Conservation (phyloP, 148 eudicot species). For the Linanthus parryae region DNA sequence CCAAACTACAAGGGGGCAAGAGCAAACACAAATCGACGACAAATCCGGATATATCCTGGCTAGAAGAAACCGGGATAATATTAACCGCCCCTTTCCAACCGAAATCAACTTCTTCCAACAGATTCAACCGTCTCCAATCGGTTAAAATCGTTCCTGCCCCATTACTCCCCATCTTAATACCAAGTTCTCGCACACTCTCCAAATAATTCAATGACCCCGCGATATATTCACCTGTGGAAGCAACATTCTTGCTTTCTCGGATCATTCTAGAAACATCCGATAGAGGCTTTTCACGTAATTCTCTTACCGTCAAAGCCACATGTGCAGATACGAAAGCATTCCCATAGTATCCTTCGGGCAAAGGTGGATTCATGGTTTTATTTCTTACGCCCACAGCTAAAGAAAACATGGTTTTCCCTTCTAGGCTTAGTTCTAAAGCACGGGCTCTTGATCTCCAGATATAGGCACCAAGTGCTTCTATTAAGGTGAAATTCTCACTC, state of each 20-base stretch:
- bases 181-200: not conserved
- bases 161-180: not conserved
- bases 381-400: conserved; percentile 8
- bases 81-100: conserved; percentile 7
- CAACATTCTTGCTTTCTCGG: conserved; percentile 3
- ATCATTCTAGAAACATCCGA: conserved; percentile 2
- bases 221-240: not conserved
- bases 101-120: conserved; percentile 10
- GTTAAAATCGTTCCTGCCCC: not conserved
- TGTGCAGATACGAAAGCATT: conserved; percentile 10
- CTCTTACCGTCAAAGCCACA: not conserved
- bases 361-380: conserved; percentile 4
- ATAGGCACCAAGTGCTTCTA: conserved; percentile 12
- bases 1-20: conserved; percentile 6
- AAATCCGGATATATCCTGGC: not conserved
- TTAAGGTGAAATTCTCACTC: not conserved
- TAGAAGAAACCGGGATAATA: not conserved
- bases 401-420: conserved; percentile 6
- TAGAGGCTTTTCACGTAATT: conserved; percentile 1
- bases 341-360: conserved; percentile 7
- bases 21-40: conserved; percentile 2
- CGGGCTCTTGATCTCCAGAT: conserved; percentile 7
- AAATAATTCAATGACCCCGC: not conserved
- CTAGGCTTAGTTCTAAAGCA: conserved; percentile 7
- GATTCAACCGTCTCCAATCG: conserved; percentile 8